Evolutionary conservation across 768 basidiomycete species (phyloP), one percentile per base, ranked within the genome.

Genomic region (Pleurotus ostreatus): DNA sequence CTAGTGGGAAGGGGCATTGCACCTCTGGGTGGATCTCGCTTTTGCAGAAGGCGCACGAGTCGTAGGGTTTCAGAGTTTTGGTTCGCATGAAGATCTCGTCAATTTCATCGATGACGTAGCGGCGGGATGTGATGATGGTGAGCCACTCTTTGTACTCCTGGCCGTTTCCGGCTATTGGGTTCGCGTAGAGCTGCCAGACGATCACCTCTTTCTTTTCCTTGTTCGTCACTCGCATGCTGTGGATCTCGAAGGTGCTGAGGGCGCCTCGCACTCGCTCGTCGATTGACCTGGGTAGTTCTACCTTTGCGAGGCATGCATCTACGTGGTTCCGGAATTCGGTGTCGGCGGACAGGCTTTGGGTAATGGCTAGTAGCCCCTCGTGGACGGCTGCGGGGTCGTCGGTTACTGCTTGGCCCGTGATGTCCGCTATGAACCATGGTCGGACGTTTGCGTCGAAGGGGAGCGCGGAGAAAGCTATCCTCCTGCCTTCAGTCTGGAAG

Each of bases 1-100:
- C 37, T 1, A 2, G 49, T 1, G 49, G 49, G 49, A 52, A 52
- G 11, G 49, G 49, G 37, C 49, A 52, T 13, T 22, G 18, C 4
- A 22, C 37, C 23, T 46, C 46, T 1, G 46, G 46, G 37, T 52
- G 49, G 4, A 16, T 52, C 0, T 52, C 49, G 20, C 22, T 34
- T 39, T 52, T 52, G 37, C 49, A 52, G 49, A 52, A 52, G 37
- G 30, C 16, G 37, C 49, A 52, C 5, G 34, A 40, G 6, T 40
- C 20, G 22, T 38, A 52, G 2, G 7, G 4, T 5, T 30, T 30
- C 6, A 8, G 22, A 3, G 22, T 22, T 3, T 22, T 22, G 22
- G 22, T 3, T 3, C 3, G 22, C 22, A 22, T 22, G 22, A 22
- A 22, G 22, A 22, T 22, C 3, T 22, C 22, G 22, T 22, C 22